These are phyloP conservation scores for Coelastrella sp. DNA, from an alignment of 139 green algal genomes.

Conservation along the genomic window DNA sequence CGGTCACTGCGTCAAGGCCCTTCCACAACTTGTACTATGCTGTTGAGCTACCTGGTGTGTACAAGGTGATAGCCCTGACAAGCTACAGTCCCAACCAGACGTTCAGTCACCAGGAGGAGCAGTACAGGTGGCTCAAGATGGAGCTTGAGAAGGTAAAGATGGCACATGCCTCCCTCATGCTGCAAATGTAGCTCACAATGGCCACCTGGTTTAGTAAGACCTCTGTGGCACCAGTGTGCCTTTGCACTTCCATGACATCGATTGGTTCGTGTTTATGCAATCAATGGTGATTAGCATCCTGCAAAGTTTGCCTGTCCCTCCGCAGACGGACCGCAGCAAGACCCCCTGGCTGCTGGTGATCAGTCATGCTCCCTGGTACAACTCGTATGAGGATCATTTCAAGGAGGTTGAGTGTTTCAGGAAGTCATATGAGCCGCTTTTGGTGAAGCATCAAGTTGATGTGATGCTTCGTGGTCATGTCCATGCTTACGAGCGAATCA, in stretches of 20 bases:
- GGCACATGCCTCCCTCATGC: no score
- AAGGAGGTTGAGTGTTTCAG: conserved; percentile 49
- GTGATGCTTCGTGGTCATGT: conserved; percentile 38
- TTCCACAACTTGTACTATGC: conserved; percentile 48
- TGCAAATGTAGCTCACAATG: no score
- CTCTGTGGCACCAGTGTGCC: no score
- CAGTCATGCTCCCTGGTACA: conserved; percentile 84
- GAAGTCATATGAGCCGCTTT: conserved; percentile 34
- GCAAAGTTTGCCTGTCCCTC: no score
- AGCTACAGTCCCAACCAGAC: conserved; percentile 24
- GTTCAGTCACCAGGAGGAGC: conserved; percentile 52
- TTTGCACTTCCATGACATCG: no score
- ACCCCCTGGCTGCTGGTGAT: conserved; percentile 15
- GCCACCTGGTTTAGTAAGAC: no score
- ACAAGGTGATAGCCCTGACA: conserved; percentile 17
- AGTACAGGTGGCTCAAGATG: conserved; percentile 76
- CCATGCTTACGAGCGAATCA: conserved; percentile 43
- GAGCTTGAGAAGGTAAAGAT: conserved; percentile 70
- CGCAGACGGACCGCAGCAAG: background rate
- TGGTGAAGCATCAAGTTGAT: conserved; percentile 30
- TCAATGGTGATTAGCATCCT: no score
- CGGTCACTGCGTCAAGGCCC: conserved; percentile 14
- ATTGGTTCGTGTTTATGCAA: no score
- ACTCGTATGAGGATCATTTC: conserved; percentile 27
- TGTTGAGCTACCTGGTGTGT: conserved; percentile 40